Evolutionary conservation across 352 stramenopile genomes (phyloP), one percentile per base, ranked within the genome.

Genomic region (Phytopythium helicoides): DNA sequence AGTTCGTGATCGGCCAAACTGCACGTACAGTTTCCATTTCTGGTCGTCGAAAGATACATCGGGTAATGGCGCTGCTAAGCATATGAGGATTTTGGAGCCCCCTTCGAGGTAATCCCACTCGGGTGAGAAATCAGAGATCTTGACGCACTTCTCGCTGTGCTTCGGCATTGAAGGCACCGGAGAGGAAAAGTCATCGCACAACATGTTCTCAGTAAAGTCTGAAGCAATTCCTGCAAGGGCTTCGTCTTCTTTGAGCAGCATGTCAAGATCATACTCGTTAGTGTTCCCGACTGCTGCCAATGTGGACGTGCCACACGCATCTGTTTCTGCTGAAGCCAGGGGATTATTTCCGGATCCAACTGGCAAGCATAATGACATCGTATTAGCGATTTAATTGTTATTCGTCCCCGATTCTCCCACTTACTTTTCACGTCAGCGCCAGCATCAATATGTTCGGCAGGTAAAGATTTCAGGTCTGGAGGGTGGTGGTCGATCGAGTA

Each of bases 41-140:
- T 57, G 33, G 36, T 79, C 53, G 35, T 68, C 40, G 15, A 37
- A 25, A 3, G 58, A 15, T 28, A 40, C 51, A 9, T 69, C 36
- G 14, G 68, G 57, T 19, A 91, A 56, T 14, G 70, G 73, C 21
- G 75, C 53, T 28, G 72, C 77, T 6, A 92, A 52, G 33, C 85
- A 95, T 15, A 95, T 80, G n/a, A 95, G 52, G 18, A 95, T 68
- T 56, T 95, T 95, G 18, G 85, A 81, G 18, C 85, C 85, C 18
- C 85, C 85, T 14, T 79, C 52, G 44, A 62, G 51, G 52, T 89
- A 90, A 54, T 93, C 85, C 85, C 85, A 95, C 28, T 91, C 82
- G 3, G 85, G 85, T 3, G 85, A 92, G 51, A 89, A 94, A 50
- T 94, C 85, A 1, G 76, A 87, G 26, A 94, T 92, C 39, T 73